A percentile compares a stretch with the other conserved stretches of the same genome.
phyloP scores from a whole-genome alignment of 75 land plant species.

The Isoetes taiwanensis region DNA sequence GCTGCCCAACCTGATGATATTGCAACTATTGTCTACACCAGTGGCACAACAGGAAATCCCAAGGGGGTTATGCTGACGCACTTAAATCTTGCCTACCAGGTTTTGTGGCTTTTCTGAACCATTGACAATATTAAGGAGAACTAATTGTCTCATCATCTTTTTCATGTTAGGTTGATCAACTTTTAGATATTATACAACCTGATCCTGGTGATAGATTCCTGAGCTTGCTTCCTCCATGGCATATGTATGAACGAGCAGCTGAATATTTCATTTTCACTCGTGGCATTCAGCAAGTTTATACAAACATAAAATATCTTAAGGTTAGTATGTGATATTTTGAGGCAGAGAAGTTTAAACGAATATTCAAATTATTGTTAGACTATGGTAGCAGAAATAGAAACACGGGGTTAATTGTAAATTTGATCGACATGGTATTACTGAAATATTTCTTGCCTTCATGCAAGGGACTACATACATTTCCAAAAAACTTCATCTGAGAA shows the following conservation, averaged over 20 bases:
- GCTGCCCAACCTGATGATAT: slow-evolving; percentile 51
- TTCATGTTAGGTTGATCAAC: slow-evolving; percentile 22
- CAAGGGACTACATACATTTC: too few relatives aligned
- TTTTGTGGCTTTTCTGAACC: slow-evolving; percentile 12
- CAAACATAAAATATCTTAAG: slow-evolving; percentile 65
- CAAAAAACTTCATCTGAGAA: too few relatives aligned
- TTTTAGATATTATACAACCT: slow-evolving; percentile 62
- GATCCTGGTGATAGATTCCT: slow-evolving; percentile 60
- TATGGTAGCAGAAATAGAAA: too few relatives aligned
- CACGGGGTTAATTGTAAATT: too few relatives aligned
- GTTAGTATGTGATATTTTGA: too few relatives aligned
- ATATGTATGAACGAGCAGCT: slow-evolving; percentile 82
- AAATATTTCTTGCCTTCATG: too few relatives aligned
- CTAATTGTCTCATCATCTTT: background rate
- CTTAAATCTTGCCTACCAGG: slow-evolving; percentile 80
- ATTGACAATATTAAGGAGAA: background rate
- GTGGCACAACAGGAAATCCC: slow-evolving; percentile 89
- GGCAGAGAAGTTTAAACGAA: too few relatives aligned
- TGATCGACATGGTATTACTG: too few relatives aligned
- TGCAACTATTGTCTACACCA: slow-evolving; percentile 84
- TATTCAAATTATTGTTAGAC: too few relatives aligned
- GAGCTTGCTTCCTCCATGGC: slow-evolving; percentile 92
- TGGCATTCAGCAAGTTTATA: slow-evolving; percentile 72
- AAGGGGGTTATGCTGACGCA: slow-evolving; percentile 99
- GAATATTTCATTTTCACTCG: slow-evolving; percentile 69